Percentiles rank a stretch among this genome's conserved stretches.
These are phyloP conservation scores for Maudiozyma barnettii DNA, from an alignment of 805 yeast species.

Conservation along the genomic window DNA sequence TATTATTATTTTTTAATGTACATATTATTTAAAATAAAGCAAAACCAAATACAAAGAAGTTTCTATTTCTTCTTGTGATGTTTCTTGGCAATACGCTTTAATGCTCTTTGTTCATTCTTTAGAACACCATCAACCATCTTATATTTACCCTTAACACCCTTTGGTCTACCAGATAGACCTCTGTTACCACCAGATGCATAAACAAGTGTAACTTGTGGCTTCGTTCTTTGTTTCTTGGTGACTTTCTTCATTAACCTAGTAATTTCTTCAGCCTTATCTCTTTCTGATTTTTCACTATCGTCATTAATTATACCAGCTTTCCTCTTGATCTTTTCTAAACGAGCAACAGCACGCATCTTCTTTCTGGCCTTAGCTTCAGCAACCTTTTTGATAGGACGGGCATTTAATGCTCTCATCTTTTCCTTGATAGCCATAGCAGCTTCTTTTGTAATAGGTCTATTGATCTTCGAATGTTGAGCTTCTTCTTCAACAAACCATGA, in stretches of 20 bases:
- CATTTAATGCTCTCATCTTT: constrained; percentile 72
- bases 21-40: neutral
- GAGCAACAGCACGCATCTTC: constrained; percentile 81
- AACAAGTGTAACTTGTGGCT: constrained; percentile 81
- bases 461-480: constrained; percentile 70
- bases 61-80: constrained; percentile 43
- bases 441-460: constrained; percentile 91
- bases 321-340: constrained; percentile 82
- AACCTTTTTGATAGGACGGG: constrained; percentile 98
- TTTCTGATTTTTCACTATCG: constrained; percentile 77
- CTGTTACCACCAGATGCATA: constrained; percentile 79
- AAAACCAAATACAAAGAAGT: constrained; percentile 2
- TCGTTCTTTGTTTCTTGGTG: constrained; percentile 56
- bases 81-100: constrained; percentile 82
- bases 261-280: constrained; percentile 91
- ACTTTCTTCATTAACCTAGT: constrained; percentile 74
- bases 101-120: constrained; percentile 95
- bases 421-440: constrained; percentile 72
- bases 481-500: constrained; percentile 98
- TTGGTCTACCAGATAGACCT: constrained; percentile 90
- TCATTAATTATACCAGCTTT: constrained; percentile 88
- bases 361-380: constrained; percentile 94
- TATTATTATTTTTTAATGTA: constrained; percentile 1
- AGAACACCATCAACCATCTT: constrained; percentile 98
- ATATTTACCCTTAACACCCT: constrained; percentile 93